These are phyloP conservation scores for Coniochaeta ligniaria DNA, from an alignment of 2,329 filamentous ascomycete genomes.

Conservation along the genomic window DNA sequence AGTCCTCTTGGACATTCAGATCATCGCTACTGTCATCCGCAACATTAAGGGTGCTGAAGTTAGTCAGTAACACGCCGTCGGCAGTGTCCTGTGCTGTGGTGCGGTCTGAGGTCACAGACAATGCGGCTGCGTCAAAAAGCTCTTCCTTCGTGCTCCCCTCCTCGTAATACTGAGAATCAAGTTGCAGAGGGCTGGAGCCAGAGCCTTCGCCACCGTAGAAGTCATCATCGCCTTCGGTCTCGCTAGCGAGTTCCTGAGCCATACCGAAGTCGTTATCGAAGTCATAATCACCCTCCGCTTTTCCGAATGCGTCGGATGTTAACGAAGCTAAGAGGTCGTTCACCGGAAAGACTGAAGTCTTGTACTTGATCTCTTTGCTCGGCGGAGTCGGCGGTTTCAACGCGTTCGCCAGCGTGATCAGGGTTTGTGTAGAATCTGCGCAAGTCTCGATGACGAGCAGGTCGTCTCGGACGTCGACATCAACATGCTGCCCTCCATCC, in stretches of 20 bases:
- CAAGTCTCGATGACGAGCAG: constrained; percentile 89
- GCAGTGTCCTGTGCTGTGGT: constrained; percentile 34
- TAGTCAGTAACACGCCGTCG: constrained; percentile 39
- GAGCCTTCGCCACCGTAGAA: constrained; percentile 12
- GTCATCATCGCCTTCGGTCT: constrained; percentile 17
- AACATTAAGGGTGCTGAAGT: constrained; percentile 24
- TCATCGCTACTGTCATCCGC: constrained; percentile 44
- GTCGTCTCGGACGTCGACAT: constrained; percentile 78
- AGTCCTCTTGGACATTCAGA: constrained; percentile 70
- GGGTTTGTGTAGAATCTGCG: constrained; percentile 91
- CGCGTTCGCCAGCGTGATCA: constrained; percentile 72
- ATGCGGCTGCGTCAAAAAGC: constrained; percentile 36
- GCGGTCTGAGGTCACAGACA: constrained; percentile 29
- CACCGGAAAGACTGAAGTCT: constrained; percentile 78
- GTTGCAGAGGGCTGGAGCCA: constrained; percentile 24
- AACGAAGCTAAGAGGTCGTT: constrained; percentile 87
- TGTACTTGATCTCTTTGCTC: constrained; percentile 76
- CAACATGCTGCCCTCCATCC: constrained; percentile 58
- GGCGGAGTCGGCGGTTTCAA: constrained; percentile 78
- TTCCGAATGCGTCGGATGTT: constrained; percentile 73
- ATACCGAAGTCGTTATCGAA: constrained; percentile 57
- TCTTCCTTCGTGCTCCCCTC: constrained; percentile 34
- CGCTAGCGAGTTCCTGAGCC: constrained; percentile 35
- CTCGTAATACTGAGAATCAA: constrained; percentile 41
- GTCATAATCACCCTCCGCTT: constrained; percentile 52